Evolutionary conservation across 257 asterid genomes (phyloP), one percentile per base, ranked within the genome.

Genomic region (Solanum chaucha): DNA sequence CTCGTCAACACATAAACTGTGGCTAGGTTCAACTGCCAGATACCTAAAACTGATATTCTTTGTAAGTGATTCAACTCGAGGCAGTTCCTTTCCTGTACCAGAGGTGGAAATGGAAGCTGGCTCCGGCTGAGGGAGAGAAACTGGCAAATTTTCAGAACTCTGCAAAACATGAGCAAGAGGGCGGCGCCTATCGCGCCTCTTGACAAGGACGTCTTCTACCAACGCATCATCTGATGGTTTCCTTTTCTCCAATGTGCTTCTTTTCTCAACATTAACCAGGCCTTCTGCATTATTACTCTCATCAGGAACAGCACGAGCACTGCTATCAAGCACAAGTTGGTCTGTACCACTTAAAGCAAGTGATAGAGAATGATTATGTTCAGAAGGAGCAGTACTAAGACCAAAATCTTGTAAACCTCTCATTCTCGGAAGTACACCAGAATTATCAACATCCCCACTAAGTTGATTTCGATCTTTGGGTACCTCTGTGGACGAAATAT

Each of bases 401-500:
- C 98, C 98, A 86, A 94, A 92, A 91, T 94, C 98, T 92, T 92
- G 95, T 92, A 95, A 93, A 88, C 96, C 98, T 93, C 98, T 94
- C 94, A 94, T 92, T 82, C 97, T 92, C 40, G 96, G 96, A 35
- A 90, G 92, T 55, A 82, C 91, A 71, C 89, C 92, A 74, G 93
- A 90, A 90, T 90, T 89, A 87, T 93, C 94, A 90, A 93, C 98
- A 88, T 93, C 97, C 88, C 91, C 93, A 88, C 92, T 90, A 38
- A 86, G 89, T 86, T 89, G 94, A 90, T 89, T 87, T 89, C 88
- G 93, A 61, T 92, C 95, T 86, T 90, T 91, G 44, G 88, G 88
- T 44, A 84, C 83, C 88, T 88, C 92, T 38, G 86, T 88, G 72
- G 80, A 84, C 20, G 78, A 70, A 90, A 87, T 89, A 61, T 87